Evolutionary conservation across 768 basidiomycete genomes (phyloP), one percentile per base, ranked within the genome.

Genomic region (Leccinum pellstonianum): DNA sequence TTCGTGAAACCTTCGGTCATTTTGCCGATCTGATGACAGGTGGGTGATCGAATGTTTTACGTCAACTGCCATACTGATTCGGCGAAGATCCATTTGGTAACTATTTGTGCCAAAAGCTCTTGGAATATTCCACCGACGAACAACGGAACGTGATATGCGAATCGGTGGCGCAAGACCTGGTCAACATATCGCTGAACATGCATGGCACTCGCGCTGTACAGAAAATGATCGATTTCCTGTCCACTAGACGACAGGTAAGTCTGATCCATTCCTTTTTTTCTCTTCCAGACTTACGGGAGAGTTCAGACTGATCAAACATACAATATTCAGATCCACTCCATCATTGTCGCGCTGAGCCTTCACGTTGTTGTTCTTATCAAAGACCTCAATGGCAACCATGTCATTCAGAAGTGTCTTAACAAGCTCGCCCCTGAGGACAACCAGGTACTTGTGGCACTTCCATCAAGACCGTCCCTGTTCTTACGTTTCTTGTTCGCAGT

Each of bases 181-280:
- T 99, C 68, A 94, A 90, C 72, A 98, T 99, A 70, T 97, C 95
- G 35, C 81, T 99, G 63, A 99, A 99, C 77, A 99, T 99, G 97
- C 97, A 99, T 76, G 97, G 97, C 33, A 99, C 97, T 33, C 88
- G 97, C 62, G 97, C 97, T 27, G 97, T 98, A 59, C 97, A 99
- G 80, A 98, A 98, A 80, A 98, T 98, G 96, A 97, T 99, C 63
- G 97, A 99, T 75, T 98, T 97, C 81, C 78, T 99, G 71, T 96
- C 95, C 21, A 94, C 93, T 56, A 87, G 92, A 68, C 81, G 97
- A 70, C 93, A 95, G 90, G 92, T 80, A 79, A 83, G 88, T 85
- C 63, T 61, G 52, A 57, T 69, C 63, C 66, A 54, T 59, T 63
- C 66, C 57, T 52, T 65, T 66, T 72, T 65, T 73, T 73, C 74